Evolutionary conservation across 768 basidiomycete genomes (phyloP).

Genomic region (Phaeotremella skinneri): DNA sequence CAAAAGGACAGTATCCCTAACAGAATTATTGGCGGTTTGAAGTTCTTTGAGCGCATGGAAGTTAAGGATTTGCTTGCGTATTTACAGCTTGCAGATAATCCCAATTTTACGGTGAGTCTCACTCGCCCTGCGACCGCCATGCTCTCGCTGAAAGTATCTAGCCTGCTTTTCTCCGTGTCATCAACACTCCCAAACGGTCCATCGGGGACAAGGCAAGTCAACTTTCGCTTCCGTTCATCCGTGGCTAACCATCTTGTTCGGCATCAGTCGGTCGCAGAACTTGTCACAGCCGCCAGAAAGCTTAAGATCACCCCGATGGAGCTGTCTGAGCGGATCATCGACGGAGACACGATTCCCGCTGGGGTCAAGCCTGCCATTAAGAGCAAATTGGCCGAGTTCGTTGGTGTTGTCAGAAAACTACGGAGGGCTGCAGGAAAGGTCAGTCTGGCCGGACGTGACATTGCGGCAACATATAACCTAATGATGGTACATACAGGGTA

Average conservation of each 20-base stretch:
- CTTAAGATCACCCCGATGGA: constrained; percentile 61
- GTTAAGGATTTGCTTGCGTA: constrained; percentile 80
- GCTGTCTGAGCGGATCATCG: constrained; percentile 64
- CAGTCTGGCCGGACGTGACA: constrained; percentile 15
- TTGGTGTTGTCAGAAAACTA: constrained; percentile 60
- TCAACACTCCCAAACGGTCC: constrained; percentile 69
- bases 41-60: constrained; percentile 81
- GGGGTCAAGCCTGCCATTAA: constrained; percentile 68
- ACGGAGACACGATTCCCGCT: constrained; percentile 57
- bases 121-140: not conserved
- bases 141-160: constrained; percentile 51
- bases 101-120: constrained; percentile 43
- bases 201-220: constrained; percentile 73
- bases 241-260: not conserved
- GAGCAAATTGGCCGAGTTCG: constrained; percentile 63
- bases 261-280: constrained; percentile 61
- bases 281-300: constrained; percentile 59
- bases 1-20: constrained; percentile 77
- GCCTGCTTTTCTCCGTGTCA: constrained; percentile 68
- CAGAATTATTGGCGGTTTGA: constrained; percentile 72
- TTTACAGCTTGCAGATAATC: constrained; percentile 75
- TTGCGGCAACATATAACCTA: not conserved
- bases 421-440: constrained; percentile 62
- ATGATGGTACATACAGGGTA: constrained; percentile 54
- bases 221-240: not conserved